A percentile compares a stretch with the other conserved stretches of the same genome.
phyloP scores from a whole-genome alignment of 2,329 filamentous ascomycete genomes.

The Volutella citrinella region DNA sequence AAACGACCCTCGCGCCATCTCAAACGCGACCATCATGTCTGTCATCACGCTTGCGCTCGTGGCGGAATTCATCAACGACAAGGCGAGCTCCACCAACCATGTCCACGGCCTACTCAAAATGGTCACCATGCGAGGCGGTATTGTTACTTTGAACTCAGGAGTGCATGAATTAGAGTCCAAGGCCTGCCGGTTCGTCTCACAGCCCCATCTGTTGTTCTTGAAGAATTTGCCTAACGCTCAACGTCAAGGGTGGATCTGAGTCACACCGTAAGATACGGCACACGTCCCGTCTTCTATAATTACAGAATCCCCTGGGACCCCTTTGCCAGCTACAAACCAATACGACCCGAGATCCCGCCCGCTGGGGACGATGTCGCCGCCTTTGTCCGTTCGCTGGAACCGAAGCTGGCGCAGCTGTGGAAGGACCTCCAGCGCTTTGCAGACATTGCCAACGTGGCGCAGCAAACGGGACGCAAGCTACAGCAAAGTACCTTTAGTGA shows the following conservation, averaged over 20 bases:
- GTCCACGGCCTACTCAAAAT: conserved; percentile 14
- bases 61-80: conserved; percentile 15
- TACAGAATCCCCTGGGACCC: conserved; percentile 13
- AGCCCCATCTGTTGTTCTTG: background rate
- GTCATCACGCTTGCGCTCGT: conserved; percentile 11
- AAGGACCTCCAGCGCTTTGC: conserved; percentile 14
- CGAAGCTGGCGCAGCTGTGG: conserved; percentile 12
- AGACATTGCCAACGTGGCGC: conserved; percentile 16
- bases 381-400: conserved; percentile 9
- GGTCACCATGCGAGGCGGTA: conserved; percentile 15
- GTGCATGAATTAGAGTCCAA: conserved; percentile 17
- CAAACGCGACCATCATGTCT: conserved; percentile 19
- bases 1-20: background rate
- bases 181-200: conserved; percentile 17
- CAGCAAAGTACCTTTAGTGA: conserved; percentile 17
- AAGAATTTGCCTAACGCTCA: background rate
- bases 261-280: conserved; percentile 11
- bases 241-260: conserved; percentile 17
- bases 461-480: conserved; percentile 14
- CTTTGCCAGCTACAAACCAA: conserved; percentile 3
- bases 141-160: conserved; percentile 13
- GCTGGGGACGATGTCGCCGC: background rate
- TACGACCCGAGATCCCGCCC: background rate
- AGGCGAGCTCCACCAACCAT: conserved; percentile 11
- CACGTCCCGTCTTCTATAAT: conserved; percentile 10